Conservation (phyloP, 1,139 yeast genomes). For the Schizosaccharomyces versatilis region DNA sequence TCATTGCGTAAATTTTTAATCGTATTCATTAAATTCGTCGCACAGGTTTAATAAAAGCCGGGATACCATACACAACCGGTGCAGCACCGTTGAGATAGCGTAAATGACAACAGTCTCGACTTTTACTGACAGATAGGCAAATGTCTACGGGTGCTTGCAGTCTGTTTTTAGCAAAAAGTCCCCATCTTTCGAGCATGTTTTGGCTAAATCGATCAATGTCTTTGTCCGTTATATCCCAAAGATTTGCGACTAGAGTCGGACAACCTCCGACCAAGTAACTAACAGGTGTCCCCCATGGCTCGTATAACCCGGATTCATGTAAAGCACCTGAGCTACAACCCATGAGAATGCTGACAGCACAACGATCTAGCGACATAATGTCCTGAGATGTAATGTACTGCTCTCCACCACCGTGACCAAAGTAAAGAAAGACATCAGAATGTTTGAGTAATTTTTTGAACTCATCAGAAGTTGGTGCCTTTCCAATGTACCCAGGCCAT, state of each 20-base stretch:
- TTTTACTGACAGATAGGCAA: conserved; percentile 28
- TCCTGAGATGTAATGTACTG: conserved; percentile 39
- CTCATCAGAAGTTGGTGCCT: conserved; percentile 34
- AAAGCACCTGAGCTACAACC: conserved; percentile 83
- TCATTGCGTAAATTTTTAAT: too few species aligned
- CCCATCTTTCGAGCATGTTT: conserved; percentile 12
- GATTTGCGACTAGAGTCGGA: conserved; percentile 60
- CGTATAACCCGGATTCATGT: conserved; percentile 33
- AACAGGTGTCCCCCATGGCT: conserved; percentile 54
- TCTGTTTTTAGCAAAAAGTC: conserved; percentile 24
- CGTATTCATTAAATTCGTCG: too few species aligned
- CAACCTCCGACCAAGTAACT: conserved; percentile 62
- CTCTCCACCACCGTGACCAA: conserved; percentile 94
- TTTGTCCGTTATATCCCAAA: conserved; percentile 95
- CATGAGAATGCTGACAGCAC: conserved; percentile 56
- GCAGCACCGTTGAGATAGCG: conserved; percentile 60
- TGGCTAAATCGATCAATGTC: conserved; percentile 64
- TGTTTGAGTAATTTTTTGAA: conserved; percentile 23
- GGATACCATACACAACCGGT: conserved; percentile 58
- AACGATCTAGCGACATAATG: conserved; percentile 24
- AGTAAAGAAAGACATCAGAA: conserved; percentile 38
- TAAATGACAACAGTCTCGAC: conserved; percentile 45
- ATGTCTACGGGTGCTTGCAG: conserved; percentile 19
- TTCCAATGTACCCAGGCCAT: conserved; percentile 22
- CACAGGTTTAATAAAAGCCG: conserved; percentile 17